Evolutionary conservation across 169 alveolate genomes (phyloP), one percentile per base, ranked within the genome.

Genomic region (Cryptosporidium tyzzeri): DNA sequence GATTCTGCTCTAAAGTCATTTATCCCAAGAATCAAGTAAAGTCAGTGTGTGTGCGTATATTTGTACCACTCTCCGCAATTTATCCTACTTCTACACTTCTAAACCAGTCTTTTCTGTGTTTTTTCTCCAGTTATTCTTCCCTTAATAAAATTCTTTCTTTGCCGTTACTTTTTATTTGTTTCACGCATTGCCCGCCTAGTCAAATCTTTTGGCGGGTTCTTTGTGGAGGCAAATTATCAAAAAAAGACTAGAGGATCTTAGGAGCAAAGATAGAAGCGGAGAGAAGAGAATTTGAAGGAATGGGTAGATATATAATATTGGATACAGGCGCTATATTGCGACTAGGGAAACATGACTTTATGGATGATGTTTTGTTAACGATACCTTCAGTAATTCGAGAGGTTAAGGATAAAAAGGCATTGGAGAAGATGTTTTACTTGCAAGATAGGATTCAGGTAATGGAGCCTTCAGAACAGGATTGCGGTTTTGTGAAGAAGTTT

Each of bases 401-500:
- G 68, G 41, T 80, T 0, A 59, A 62, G 62, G 89, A 80, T 33
- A 80, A 80, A 37, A 37, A 75, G 23, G 59, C 75, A 7, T 12
- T 33, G 31, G 89, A 80, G 69, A 65, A 59, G 45, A 45, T 80
- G 68, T 53, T 37, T 35, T 29, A 53, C 23, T 41, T 73, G 18
- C 69, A 62, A 55, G 86, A 73, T 55, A 73, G 86, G 12, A 73
- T 73, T n/a, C 75, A 65, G 31, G 69, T 93, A 35, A 84, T 92
- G 12, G 93, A 89, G 67, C 95, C 97, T 14, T 80, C 85, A 41
- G 96, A 94, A 31, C 91, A 71, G 23, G 96, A 93, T 80, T 86
- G 95, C 31, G 85, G 89, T 58, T 93, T 93, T 68, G 97, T 96
- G 67, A 93, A 84, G 62, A 71, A 91, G 68, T 96, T 96, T 86